These are phyloP conservation scores for Trametes maxima DNA, from an alignment of 768 basidiomycete species.

Conservation along the genomic window DNA sequence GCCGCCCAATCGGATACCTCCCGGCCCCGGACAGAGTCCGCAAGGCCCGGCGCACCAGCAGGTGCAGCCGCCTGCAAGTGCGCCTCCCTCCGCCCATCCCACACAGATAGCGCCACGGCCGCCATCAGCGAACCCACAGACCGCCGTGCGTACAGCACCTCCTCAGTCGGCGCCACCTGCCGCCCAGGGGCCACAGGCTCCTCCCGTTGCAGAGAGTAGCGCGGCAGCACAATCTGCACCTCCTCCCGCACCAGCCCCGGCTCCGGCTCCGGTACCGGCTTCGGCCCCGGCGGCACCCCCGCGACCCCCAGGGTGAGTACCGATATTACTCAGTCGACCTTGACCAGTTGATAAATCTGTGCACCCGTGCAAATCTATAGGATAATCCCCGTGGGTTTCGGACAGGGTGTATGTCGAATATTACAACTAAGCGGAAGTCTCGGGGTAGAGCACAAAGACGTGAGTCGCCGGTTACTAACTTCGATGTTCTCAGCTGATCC, in stretches of 20 bases:
- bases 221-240: background rate
- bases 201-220: background rate
- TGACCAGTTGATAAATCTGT: background rate
- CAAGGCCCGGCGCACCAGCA: conserved; percentile 22
- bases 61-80: conserved; percentile 23
- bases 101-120: conserved; percentile 23
- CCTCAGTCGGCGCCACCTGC: conserved; percentile 4
- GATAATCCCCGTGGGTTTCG: conserved; percentile 47
- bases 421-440: conserved; percentile 72
- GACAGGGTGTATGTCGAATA: conserved; percentile 66
- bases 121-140: conserved; percentile 4
- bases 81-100: conserved; percentile 23
- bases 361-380: conserved; percentile 17
- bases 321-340: background rate
- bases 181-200: background rate
- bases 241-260: conserved; percentile 1
- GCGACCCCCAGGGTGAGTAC: background rate
- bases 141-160: background rate
- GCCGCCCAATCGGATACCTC: conserved; percentile 25
- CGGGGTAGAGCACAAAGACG: conserved; percentile 51
- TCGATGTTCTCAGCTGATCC: background rate
- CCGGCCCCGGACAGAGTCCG: conserved; percentile 14
- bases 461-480: conserved; percentile 33
- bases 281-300: background rate
- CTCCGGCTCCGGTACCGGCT: conserved; percentile 2